phyloP scores from a whole-genome alignment of 2,329 filamentous ascomycete genomes.

The Aspergillus latus region DNA sequence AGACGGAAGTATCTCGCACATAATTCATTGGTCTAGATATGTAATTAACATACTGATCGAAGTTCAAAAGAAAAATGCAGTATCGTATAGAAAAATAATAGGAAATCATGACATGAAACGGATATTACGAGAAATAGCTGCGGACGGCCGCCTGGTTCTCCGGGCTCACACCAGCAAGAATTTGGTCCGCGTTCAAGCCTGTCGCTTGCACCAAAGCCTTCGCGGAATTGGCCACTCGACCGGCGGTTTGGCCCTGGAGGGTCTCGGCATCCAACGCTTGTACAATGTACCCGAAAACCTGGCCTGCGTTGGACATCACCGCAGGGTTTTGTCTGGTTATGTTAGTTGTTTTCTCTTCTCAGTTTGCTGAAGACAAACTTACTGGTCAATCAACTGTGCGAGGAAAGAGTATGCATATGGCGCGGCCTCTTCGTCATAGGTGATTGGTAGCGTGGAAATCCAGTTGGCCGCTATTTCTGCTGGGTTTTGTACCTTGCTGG shows the following conservation, averaged over 20 bases:
- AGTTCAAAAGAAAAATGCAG: slow-evolving; percentile 11
- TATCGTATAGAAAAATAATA: not conserved
- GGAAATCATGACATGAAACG: slow-evolving; percentile 12
- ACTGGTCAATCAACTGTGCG: slow-evolving; percentile 90
- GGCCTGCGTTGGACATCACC: slow-evolving; percentile 72
- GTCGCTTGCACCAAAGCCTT: slow-evolving; percentile 75
- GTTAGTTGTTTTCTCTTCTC: slow-evolving; percentile 10
- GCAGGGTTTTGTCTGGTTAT: slow-evolving; percentile 73
- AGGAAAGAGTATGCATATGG: slow-evolving; percentile 95
- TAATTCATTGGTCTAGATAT: slow-evolving; percentile 20
- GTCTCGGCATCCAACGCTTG: slow-evolving; percentile 90
- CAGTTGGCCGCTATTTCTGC: slow-evolving; percentile 79
- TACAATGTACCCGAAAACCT: slow-evolving; percentile 80
- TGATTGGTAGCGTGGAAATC: slow-evolving; percentile 86
- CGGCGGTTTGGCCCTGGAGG: slow-evolving; percentile 78
- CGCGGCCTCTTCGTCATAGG: slow-evolving; percentile 94
- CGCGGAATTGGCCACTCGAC: slow-evolving; percentile 71
- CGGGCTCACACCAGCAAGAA: slow-evolving; percentile 72
- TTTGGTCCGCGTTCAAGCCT: slow-evolving; percentile 70
- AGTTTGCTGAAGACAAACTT: slow-evolving; percentile 44
- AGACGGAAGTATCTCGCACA: slow-evolving; percentile 1
- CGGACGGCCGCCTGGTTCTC: slow-evolving; percentile 80
- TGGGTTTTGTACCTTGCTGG: slow-evolving; percentile 70
- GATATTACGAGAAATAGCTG: slow-evolving; percentile 64
- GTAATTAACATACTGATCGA: slow-evolving; percentile 1